Percentiles rank a stretch among this genome's conserved stretches.
Conservation (phyloP, 2,329 filamentous ascomycete species). For the Mycogone perniciosa region DNA sequence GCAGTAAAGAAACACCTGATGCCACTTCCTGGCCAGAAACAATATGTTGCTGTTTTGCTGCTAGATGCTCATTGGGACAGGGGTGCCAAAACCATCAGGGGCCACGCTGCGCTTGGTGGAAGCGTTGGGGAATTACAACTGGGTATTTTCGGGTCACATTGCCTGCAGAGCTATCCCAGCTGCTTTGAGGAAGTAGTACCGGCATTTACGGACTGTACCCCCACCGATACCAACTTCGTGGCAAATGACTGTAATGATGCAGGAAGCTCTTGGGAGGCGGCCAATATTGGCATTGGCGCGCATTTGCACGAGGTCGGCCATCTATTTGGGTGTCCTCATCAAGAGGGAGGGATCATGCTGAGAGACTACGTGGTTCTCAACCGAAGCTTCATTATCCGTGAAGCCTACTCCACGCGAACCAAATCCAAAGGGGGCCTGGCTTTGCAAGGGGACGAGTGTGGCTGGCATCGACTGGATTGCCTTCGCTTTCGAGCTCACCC, state of each 20-base stretch:
- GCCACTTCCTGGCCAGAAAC: constrained; percentile 67
- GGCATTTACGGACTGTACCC: constrained; percentile 84
- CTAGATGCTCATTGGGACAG: constrained; percentile 87
- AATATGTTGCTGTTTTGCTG: constrained; percentile 80
- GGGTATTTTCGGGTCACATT: constrained; percentile 88
- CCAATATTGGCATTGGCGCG: constrained; percentile 86
- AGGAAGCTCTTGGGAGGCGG: constrained; percentile 92
- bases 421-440: constrained; percentile 75
- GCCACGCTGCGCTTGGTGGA: constrained; percentile 80
- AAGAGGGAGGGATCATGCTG: constrained; percentile 87
- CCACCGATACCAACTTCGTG: constrained; percentile 72
- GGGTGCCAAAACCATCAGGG: constrained; percentile 60
- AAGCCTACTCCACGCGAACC: constrained; percentile 82
- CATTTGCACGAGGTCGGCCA: constrained; percentile 90
- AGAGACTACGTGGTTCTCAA: constrained; percentile 81
- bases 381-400: constrained; percentile 72
- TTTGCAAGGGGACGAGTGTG: constrained; percentile 72
- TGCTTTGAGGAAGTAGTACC: constrained; percentile 85
- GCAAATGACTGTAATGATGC: constrained; percentile 83
- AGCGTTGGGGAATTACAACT: constrained; percentile 67
- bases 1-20: constrained; percentile 75
- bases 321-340: constrained; percentile 82
- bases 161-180: constrained; percentile 83
- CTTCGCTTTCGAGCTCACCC: constrained; percentile 87
- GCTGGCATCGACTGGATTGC: constrained; percentile 84